Conservation (phyloP, 2,329 filamentous ascomycete species). For the Dendrostoma leiphaemia region DNA sequence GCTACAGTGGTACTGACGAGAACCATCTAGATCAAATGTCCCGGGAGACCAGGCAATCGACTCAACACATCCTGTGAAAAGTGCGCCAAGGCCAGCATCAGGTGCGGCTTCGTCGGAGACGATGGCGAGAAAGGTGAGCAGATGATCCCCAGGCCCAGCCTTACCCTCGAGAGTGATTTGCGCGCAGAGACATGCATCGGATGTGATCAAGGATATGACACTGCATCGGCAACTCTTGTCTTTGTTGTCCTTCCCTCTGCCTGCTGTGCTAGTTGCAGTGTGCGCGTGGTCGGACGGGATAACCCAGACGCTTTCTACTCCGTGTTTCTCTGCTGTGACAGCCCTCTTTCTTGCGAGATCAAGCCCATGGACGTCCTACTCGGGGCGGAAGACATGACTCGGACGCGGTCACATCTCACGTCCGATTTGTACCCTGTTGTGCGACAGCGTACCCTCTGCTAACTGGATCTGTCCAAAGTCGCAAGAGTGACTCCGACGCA, state of each 20-base stretch:
- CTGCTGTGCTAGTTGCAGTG: background rate
- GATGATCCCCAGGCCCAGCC: background rate
- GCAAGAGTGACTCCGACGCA: slow-evolving; percentile 38
- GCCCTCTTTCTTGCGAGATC: no score
- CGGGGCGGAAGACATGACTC: no score
- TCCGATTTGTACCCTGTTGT: background rate
- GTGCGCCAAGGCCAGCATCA: slow-evolving; percentile 35
- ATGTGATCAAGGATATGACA: background rate
- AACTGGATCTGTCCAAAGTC: slow-evolving; percentile 23
- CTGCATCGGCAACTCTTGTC: background rate
- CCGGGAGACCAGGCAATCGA: slow-evolving; percentile 29
- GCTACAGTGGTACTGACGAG: background rate
- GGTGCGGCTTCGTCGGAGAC: slow-evolving; percentile 31
- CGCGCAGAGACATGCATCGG: no score
- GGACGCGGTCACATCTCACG: background rate
- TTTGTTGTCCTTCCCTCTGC: background rate
- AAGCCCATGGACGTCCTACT: no score
- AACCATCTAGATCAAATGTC: slow-evolving; percentile 38
- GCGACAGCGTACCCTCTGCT: background rate
- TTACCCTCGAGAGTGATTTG: no score
- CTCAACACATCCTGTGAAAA: slow-evolving; percentile 35
- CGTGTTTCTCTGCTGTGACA: no score
- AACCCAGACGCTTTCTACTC: no score
- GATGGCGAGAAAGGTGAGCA: slow-evolving; percentile 15
- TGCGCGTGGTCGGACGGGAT: background rate